A percentile compares a stretch with the other conserved stretches of the same genome.
phyloP scores from a whole-genome alignment of 257 asterid species.

The Oldenlandia corymbosa region DNA sequence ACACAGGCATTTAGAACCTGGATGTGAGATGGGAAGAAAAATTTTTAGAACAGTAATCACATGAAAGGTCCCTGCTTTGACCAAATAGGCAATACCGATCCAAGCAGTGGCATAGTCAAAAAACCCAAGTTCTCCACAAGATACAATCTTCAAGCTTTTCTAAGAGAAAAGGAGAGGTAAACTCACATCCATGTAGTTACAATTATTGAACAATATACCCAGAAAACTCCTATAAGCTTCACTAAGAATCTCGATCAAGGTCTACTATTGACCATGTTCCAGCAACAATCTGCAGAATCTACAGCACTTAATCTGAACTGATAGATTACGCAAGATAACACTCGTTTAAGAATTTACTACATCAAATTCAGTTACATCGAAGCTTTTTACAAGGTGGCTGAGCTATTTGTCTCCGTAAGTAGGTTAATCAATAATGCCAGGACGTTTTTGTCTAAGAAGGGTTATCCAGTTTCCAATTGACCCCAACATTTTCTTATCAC shows the following conservation, averaged over 20 bases:
- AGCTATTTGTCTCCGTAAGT: neutral
- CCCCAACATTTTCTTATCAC: too few relatives aligned
- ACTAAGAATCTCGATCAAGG: neutral
- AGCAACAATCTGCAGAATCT: neutral
- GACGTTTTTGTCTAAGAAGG: neutral
- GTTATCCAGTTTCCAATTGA: too few relatives aligned
- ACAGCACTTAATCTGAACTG: neutral
- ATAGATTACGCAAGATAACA: neutral
- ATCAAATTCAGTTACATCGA: neutral
- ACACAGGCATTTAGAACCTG: slow-evolving; percentile 93
- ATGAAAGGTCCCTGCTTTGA: slow-evolving; percentile 2
- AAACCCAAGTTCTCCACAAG: neutral
- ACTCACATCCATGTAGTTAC: neutral
- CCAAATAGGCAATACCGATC: slow-evolving; percentile 7
- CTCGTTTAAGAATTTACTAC: neutral
- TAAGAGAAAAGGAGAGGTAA: neutral
- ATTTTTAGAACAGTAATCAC: slow-evolving; percentile 11
- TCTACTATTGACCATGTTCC: neutral
- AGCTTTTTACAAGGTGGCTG: neutral
- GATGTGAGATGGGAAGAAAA: slow-evolving; percentile 13
- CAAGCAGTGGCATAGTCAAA: neutral
- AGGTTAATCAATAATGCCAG: neutral
- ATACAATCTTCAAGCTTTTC: neutral
- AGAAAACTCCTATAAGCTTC: neutral
- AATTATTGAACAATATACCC: neutral